phyloP scores from a whole-genome alignment of 805 yeast species.

The Wickerhamiella siamensis region DNA sequence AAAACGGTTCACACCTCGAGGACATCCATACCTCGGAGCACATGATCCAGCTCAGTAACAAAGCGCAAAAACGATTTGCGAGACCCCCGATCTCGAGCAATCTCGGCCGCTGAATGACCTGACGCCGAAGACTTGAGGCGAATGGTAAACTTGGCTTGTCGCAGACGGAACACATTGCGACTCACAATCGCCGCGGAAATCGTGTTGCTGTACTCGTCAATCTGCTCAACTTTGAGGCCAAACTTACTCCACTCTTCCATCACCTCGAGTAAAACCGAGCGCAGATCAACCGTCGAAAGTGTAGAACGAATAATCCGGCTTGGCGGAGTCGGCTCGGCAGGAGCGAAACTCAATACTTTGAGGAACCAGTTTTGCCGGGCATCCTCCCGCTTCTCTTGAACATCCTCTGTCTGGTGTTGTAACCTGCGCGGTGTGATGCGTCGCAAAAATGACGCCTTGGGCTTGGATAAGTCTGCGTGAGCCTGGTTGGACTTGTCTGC shows the following conservation, averaged over 20 bases:
- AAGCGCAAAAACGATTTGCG: slow-evolving; percentile 20
- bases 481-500: not conserved
- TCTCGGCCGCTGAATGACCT: slow-evolving; percentile 16
- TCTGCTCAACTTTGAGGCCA: slow-evolving; percentile 23
- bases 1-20: not conserved
- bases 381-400: slow-evolving; percentile 12
- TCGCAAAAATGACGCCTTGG: slow-evolving; percentile 5
- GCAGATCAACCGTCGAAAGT: slow-evolving; percentile 19
- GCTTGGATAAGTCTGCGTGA: not conserved
- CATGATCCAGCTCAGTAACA: slow-evolving; percentile 21
- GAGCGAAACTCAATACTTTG: slow-evolving; percentile 19
- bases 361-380: slow-evolving; percentile 27
- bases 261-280: slow-evolving; percentile 21
- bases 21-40: slow-evolving; percentile 11
- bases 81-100: slow-evolving; percentile 21
- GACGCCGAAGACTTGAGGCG: slow-evolving; percentile 10
- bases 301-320: slow-evolving; percentile 18
- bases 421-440: slow-evolving; percentile 7
- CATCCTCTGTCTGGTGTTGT: not conserved
- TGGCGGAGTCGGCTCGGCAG: slow-evolving; percentile 8
- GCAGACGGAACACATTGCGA: slow-evolving; percentile 23
- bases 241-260: slow-evolving; percentile 26
- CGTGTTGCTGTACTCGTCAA: slow-evolving; percentile 17
- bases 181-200: slow-evolving; percentile 24
- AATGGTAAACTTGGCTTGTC: slow-evolving; percentile 22